Evolutionary conservation across 495 filamentous ascomycete species (phyloP), one percentile per base, ranked within the genome.

Genomic region (Xylaria nigripes): DNA sequence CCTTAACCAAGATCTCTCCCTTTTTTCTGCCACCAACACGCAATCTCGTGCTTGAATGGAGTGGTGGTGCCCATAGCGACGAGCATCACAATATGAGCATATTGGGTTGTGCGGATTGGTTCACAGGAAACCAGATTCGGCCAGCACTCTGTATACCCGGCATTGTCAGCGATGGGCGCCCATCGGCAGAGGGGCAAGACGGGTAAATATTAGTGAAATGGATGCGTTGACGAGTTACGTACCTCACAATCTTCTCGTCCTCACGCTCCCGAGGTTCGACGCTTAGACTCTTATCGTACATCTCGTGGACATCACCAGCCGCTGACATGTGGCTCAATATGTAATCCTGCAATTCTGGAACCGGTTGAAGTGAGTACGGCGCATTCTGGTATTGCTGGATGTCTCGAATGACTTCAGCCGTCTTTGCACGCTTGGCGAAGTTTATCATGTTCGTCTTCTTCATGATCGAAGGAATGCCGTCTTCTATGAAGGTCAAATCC

Each of bases 301-400:
- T 96, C 76, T 97, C 90, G 69, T 96, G 90, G 55, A 98, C 92
- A 66, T 97, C 94, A 41, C 87, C 86, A 1, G 93, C 93, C 9
- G 82, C 82, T 72, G 92, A 85, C 82, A 98, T 92, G 68, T 95
- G 96, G 63, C 83, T 87, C 54, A 96, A 76, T 52, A 98, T 96
- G 72, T 96, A 97, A 59, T 97, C 91, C 68, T 97, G 94, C 60
- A 98, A 79, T 68, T 97, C 93, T 15, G 82, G 79, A 8, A 98
- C 90, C 0, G 90, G 79, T 67, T 90, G 85, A 36, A 98, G 76
- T 6, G 88, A 84, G 63, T 98, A 98, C 23, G 90, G 90, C 16
- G 93, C 87, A 60, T 95, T 96, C 67, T 98, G 94, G 65, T 96
- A 97, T 68, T 96, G 90, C 70, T 97, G 94, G 54, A 98, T 96